Evolutionary conservation across 495 filamentous ascomycete species (phyloP).

Genomic region (Pseudevernia furfuracea): DNA sequence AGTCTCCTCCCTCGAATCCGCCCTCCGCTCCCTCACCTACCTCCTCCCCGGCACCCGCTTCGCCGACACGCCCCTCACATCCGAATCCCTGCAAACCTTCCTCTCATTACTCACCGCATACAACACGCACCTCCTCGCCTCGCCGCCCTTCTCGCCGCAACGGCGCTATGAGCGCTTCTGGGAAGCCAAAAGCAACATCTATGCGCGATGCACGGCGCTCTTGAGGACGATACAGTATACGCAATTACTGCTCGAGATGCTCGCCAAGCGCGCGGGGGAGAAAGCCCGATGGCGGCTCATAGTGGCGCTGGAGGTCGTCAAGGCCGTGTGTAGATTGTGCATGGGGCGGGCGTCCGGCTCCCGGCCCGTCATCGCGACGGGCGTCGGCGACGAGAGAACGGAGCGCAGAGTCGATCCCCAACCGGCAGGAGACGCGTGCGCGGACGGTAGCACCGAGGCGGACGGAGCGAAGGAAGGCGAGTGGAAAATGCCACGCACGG

Average conservation of each 20-base stretch:
- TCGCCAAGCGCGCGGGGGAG: slow-evolving; percentile 74
- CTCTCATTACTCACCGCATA: slow-evolving; percentile 89
- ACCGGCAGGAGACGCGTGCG: slow-evolving; percentile 38
- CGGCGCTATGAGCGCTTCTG: slow-evolving; percentile 88
- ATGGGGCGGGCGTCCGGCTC: slow-evolving; percentile 68
- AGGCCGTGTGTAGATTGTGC: slow-evolving; percentile 77
- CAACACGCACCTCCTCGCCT: slow-evolving; percentile 83
- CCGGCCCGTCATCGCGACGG: slow-evolving; percentile 19
- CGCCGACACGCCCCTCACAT: slow-evolving; percentile 86
- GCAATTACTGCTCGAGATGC: slow-evolving; percentile 79
- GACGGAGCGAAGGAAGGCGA: slow-evolving; percentile 38
- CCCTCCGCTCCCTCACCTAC: slow-evolving; percentile 83
- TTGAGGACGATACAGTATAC: slow-evolving; percentile 90
- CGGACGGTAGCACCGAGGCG: slow-evolving; percentile 19
- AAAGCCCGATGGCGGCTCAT: slow-evolving; percentile 80
- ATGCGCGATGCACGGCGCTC: slow-evolving; percentile 66
- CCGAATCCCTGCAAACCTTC: slow-evolving; percentile 82
- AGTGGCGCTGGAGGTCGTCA: slow-evolving; percentile 76
- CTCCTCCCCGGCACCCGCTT: slow-evolving; percentile 88
- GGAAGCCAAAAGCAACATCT: slow-evolving; percentile 64
- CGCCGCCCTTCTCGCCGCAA: slow-evolving; percentile 58
- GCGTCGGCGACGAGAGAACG: slow-evolving; percentile 16
- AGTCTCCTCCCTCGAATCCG: slow-evolving; percentile 87
- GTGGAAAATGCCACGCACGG: slow-evolving; percentile 96
- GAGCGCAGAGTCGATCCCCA: slow-evolving; percentile 18